Evolutionary conservation across 139 green algal species (phyloP).

Genomic region (Pseudopediastrum boryanum): DNA sequence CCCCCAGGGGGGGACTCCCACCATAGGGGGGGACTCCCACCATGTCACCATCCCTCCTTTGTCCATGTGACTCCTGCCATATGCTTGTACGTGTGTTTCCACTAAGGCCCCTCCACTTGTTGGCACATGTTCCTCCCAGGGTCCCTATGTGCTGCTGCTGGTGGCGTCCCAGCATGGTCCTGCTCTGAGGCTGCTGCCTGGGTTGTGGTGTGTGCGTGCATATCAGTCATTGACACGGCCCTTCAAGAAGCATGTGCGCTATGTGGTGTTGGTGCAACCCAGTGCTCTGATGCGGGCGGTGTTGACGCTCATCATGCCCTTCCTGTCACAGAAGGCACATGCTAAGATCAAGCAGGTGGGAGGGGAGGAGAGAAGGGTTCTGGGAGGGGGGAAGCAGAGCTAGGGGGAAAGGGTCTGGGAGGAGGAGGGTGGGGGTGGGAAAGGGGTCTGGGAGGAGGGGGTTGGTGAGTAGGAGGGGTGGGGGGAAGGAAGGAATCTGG

Average conservation of each 20-base stretch:
- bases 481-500: too few relatives aligned
- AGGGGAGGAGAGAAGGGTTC: neutral
- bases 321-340: conserved; percentile 70
- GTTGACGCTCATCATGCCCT: conserved; percentile 67
- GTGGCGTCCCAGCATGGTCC: conserved; percentile 29
- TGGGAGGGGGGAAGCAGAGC: neutral
- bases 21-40: too few relatives aligned
- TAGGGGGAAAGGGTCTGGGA: too few relatives aligned
- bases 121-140: conserved; percentile 21
- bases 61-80: too few relatives aligned
- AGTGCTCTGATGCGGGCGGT: conserved; percentile 59
- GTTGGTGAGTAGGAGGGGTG: too few relatives aligned
- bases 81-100: too few relatives aligned
- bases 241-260: conserved; percentile 83
- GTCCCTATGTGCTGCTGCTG: conserved; percentile 52
- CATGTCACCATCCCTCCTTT: too few relatives aligned
- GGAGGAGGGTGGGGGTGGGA: too few relatives aligned
- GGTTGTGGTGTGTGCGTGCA: conserved; percentile 71
- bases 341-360: conserved; percentile 71
- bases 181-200: conserved; percentile 42
- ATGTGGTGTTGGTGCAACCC: conserved; percentile 76
- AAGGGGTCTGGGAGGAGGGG: too few relatives aligned
- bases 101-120: neutral
- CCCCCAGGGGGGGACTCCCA: too few relatives aligned
- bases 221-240: conserved; percentile 62